Base-by-base conservation (phyloP, 2,329 filamentous ascomycete genomes). In the Ceratocystis harringtonii region DNA sequence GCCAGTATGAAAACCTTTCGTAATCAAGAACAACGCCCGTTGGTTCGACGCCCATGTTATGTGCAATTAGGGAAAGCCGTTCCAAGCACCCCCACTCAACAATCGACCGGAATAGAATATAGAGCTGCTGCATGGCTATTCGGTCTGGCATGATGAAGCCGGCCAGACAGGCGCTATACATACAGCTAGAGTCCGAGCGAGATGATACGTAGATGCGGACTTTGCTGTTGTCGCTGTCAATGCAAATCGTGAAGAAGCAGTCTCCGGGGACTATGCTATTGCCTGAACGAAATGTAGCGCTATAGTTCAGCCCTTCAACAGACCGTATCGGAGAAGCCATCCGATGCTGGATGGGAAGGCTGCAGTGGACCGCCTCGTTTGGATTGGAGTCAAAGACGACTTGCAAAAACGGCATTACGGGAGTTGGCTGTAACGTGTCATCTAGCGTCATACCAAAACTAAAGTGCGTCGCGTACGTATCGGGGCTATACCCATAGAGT, bases 51-150 rank as follows among this genome's bases (percentile, higher is more conserved):
- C 32, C 30, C 12, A 61, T 30, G 15, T 60, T 28, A 17, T 50
- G 36, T 5, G 55, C 41, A n/a, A 65, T 19, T 17, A 61, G 10
- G 2, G 19, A 36, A 7, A 61, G 25, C 12, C 63, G 41, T 7
- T 65, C 63, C 41, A 65, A 22, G 15, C 63, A 65, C 5, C 55
- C 52, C 63, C 63, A 65, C 44, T 65, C 63, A 17, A 65, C 41
- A n/a, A 65, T 60, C 6, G 63, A 55, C 7, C 63, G 63, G 55
- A 60, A 60, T 1, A 61, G 43, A 5, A 65, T 57, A 30, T 60
- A 65, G 17, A 65, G 22, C 8, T 60, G 44, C 28, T 65, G 43
- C 55, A 65, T 43, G 22, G 57, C 55, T 10, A 52, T 17, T n/a
- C 52, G 63, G 4, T 60, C 57, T 25, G 55, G 28, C 15, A 65